A percentile compares a stretch with the other conserved stretches of the same genome.
Conservation (phyloP, 2,329 filamentous ascomycete genomes). For the Microcyclospora tardicrescens region DNA sequence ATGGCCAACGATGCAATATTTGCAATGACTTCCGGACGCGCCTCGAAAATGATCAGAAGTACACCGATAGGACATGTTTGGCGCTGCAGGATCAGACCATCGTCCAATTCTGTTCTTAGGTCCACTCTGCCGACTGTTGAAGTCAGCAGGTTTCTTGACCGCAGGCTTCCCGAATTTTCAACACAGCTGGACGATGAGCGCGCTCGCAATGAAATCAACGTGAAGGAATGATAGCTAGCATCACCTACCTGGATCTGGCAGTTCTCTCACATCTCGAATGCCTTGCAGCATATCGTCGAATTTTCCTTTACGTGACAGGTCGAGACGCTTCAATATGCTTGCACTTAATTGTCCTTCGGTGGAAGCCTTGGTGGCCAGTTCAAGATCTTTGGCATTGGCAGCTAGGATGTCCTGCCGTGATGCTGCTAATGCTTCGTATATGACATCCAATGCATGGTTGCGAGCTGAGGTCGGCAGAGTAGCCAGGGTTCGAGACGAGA, state of each 20-base stretch:
- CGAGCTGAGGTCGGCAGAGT: constrained; percentile 62
- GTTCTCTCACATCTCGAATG: constrained; percentile 70
- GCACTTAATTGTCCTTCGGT: constrained; percentile 62
- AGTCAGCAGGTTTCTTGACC: constrained; percentile 17
- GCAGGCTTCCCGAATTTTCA: neutral
- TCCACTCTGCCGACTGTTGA: constrained; percentile 66
- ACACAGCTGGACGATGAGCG: constrained; percentile 2
- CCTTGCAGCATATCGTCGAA: constrained; percentile 97
- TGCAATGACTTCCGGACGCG: constrained; percentile 91
- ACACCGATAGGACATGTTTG: constrained; percentile 93
- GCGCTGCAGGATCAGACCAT: constrained; percentile 71
- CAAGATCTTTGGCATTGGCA: constrained; percentile 76
- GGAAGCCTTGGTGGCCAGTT: constrained; percentile 58
- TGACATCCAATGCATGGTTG: constrained; percentile 72
- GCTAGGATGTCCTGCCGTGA: constrained; percentile 65
- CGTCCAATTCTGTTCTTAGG: constrained; percentile 72
- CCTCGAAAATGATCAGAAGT: constrained; percentile 97
- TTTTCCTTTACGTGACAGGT: constrained; percentile 76
- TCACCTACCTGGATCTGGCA: constrained; percentile 70
- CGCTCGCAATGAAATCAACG: neutral
- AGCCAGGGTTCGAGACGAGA: constrained; percentile 70
- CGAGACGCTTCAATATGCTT: constrained; percentile 76
- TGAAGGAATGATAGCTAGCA: neutral
- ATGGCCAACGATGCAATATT: constrained; percentile 93
- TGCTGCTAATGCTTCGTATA: constrained; percentile 61